Percentiles rank a stretch among this genome's conserved stretches.
phyloP scores from a whole-genome alignment of 192 early-diverging fungal genomes.

The Dimargaris xerosporica region DNA sequence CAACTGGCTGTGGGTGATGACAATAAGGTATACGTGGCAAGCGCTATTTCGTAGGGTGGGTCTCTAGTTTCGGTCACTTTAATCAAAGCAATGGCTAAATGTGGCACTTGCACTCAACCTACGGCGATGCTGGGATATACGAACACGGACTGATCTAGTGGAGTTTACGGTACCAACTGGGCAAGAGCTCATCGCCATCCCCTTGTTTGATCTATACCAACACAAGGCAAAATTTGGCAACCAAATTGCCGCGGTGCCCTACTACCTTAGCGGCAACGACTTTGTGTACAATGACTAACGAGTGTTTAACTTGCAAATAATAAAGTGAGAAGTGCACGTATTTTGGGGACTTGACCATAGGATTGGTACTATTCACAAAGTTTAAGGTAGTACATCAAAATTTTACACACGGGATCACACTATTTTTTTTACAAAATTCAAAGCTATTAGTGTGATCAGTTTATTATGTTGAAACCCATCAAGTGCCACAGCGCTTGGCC shows the following conservation, averaged over 20 bases:
- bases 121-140: slow-evolving; percentile 1
- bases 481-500: background rate
- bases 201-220: slow-evolving; percentile 64
- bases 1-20: background rate
- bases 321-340: no score
- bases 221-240: slow-evolving; percentile 60
- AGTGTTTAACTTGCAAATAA: no score
- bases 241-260: slow-evolving; percentile 48
- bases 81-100: background rate
- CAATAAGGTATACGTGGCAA: background rate
- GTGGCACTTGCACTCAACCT: background rate
- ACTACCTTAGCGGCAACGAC: slow-evolving; percentile 37
- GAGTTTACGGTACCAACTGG: slow-evolving; percentile 57
- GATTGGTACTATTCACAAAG: no score
- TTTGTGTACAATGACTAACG: slow-evolving; percentile 27
- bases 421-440: no score
- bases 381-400: no score
- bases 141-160: slow-evolving; percentile 22
- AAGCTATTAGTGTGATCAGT: no score
- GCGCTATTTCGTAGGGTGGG: background rate
- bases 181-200: slow-evolving; percentile 64
- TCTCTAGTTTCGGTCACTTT: background rate
- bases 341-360: no score
- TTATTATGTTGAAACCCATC: no score
- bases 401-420: no score